A percentile compares a stretch with the other conserved stretches of the same genome.
Conservation (phyloP, 2,329 filamentous ascomycete species). For the Lithohypha guttulata region DNA sequence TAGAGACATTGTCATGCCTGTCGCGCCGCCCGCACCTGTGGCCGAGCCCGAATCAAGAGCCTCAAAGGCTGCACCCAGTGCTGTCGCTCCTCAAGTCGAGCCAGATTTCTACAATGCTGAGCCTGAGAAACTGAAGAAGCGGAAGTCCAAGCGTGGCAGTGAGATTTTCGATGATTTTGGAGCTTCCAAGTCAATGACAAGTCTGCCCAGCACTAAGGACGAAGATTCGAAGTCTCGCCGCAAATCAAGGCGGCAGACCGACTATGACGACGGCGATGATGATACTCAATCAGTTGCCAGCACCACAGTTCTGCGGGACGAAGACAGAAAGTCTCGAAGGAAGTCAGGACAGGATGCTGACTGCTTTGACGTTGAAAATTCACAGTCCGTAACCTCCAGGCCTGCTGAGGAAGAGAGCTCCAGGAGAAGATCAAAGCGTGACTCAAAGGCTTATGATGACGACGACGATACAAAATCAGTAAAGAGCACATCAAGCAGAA, state of each 20-base stretch:
- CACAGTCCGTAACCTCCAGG: constrained; percentile 27
- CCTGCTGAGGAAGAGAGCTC: constrained; percentile 26
- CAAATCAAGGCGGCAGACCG: constrained; percentile 17
- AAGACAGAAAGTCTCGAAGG: constrained; percentile 24
- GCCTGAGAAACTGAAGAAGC: constrained; percentile 2
- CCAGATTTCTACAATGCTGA: constrained; percentile 8
- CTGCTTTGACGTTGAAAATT: constrained; percentile 28
- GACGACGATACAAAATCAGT: constrained; percentile 24
- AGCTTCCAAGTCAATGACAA: constrained; percentile 5
- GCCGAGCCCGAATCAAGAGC: constrained; percentile 4
- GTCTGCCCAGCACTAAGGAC: constrained; percentile 1
- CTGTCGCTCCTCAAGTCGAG: neutral
- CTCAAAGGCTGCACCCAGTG: neutral
- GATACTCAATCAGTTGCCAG: constrained; percentile 22
- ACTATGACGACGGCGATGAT: constrained; percentile 17
- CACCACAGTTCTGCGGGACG: constrained; percentile 20
- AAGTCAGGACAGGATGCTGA: constrained; percentile 25
- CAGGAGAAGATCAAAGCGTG: constrained; percentile 24
- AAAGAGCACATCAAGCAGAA: constrained; percentile 23
- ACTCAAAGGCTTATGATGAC: constrained; percentile 20
- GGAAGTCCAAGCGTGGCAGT: constrained; percentile 14
- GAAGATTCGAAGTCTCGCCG: constrained; percentile 7
- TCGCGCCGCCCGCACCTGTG: neutral
- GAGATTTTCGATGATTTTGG: constrained; percentile 18
- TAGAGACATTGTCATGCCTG: neutral